Evolutionary conservation across 2,329 filamentous ascomycete species (phyloP), one percentile per base, ranked within the genome.

Genomic region (Diplodia scrobiculata): DNA sequence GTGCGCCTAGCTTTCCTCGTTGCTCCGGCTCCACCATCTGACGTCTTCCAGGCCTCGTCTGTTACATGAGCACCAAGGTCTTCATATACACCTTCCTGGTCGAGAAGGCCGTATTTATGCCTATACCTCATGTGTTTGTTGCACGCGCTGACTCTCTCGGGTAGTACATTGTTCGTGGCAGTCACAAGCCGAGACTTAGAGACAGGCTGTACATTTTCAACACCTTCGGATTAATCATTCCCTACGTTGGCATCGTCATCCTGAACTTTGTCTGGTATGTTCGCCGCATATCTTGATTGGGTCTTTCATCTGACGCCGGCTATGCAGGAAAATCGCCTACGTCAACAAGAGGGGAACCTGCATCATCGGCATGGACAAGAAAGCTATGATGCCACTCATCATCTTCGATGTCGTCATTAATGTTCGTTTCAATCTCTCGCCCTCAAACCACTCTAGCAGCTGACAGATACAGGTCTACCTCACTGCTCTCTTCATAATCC

Each of bases 401-500:
- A 78, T 78, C 0, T 87, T 88, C 68, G 87, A 89, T 68, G 77
- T 86, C 13, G 69, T 87, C 1, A 82, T 87, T 65, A 89, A 89
- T 70, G 82, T 65, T n/a, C 7, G 63, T 45, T 19, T 17, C 3
- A 9, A 6, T 11, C 19, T 27, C 3, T 25, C 25, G 25, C 25
- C 25, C 3, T 5, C 11, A n/a, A 50, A 32, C 13, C 52, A 14
- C 25, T 3, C 25, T 25, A 2, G 25, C 3, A 25, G 19, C 27
- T 55, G 19, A 58, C 41, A 21, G 7, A 21, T 50, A 4, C 29
- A 65, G 63, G 52, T 87, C 21, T 89, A 88, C 69, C 78, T 89
- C 0, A 89, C 86, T 1, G 78, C 83, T 3, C 77, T 89, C n/a
- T 89, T 89, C 72, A 76, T 89, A 2, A 78, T 84, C n/a, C 86